phyloP scores from a whole-genome alignment of 208 protist species.

The Leishmania aethiopica region DNA sequence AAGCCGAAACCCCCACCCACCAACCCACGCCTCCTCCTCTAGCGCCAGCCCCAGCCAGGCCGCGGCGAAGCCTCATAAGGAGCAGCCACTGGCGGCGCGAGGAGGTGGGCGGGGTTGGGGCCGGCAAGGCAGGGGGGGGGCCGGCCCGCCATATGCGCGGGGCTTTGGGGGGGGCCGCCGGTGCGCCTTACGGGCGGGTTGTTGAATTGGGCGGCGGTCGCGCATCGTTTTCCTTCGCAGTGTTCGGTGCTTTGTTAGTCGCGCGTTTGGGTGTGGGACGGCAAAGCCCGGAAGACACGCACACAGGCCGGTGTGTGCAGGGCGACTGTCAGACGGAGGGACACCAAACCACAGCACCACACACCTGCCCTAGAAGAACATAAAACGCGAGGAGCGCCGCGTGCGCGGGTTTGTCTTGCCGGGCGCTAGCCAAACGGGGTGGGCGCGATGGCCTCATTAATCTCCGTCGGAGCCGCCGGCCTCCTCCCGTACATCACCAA shows the following conservation, averaged over 20 bases:
- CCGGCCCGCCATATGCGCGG: background rate
- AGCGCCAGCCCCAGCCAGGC: no score
- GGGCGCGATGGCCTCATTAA: constrained; percentile 44
- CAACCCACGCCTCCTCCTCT: no score
- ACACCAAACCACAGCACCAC: background rate
- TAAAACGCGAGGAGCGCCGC: background rate
- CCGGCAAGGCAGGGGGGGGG: background rate
- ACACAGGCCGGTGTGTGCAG: background rate
- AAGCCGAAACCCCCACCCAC: no score
- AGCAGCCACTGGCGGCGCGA: background rate
- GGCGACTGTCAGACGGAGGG: background rate
- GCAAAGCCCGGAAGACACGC: background rate
- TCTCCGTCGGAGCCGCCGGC: constrained; percentile 22
- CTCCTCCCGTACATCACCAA: constrained; percentile 53
- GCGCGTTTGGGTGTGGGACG: background rate
- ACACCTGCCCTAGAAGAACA: background rate
- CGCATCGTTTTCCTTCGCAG: background rate
- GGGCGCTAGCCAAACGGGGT: constrained; percentile 41
- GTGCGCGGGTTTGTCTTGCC: background rate
- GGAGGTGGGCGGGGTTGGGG: no score
- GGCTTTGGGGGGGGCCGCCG: background rate
- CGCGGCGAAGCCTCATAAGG: background rate
- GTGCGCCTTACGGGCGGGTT: background rate
- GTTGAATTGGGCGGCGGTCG: background rate
- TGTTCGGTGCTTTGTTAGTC: background rate